phyloP scores from a whole-genome alignment of 2,329 filamentous ascomycete species.

The Alternaria longipes region DNA sequence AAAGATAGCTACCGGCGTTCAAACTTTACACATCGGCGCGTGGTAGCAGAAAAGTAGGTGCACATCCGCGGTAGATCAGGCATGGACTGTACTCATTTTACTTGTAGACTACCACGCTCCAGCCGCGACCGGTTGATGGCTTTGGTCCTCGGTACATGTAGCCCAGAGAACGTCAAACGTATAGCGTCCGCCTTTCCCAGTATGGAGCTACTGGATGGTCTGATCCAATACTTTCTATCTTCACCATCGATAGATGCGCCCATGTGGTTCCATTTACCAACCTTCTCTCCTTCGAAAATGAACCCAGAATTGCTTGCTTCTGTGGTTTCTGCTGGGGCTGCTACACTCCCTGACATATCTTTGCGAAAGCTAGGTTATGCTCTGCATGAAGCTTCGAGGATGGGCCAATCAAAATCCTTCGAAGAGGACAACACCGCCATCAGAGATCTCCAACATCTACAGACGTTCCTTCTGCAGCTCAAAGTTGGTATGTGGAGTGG shows the following conservation, averaged over 20 bases:
- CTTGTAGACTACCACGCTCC: constrained; percentile 45
- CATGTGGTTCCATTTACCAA: constrained; percentile 69
- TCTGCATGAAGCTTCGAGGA: constrained; percentile 59
- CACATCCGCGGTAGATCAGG: not conserved
- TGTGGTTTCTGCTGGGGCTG: constrained; percentile 69
- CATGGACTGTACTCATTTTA: not conserved
- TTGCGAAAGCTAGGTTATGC: constrained; percentile 68
- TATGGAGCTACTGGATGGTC: constrained; percentile 66
- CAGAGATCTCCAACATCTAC: constrained; percentile 62
- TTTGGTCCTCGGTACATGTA: constrained; percentile 69
- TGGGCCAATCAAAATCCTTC: constrained; percentile 52
- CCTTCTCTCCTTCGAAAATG: constrained; percentile 64
- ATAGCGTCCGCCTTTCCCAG: constrained; percentile 71
- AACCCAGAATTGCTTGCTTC: constrained; percentile 68
- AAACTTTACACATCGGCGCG: constrained; percentile 48
- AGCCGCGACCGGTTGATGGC: constrained; percentile 69
- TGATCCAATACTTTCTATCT: constrained; percentile 69
- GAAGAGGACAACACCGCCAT: constrained; percentile 62
- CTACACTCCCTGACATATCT: constrained; percentile 63
- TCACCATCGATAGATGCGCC: constrained; percentile 66
- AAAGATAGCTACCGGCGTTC: constrained; percentile 44
- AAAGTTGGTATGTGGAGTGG: constrained; percentile 68
- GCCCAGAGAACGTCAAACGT: constrained; percentile 58
- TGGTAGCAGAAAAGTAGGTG: constrained; percentile 50
- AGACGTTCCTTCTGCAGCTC: constrained; percentile 61